Conservation (phyloP, 805 yeast genomes). For the Candida takata region DNA sequence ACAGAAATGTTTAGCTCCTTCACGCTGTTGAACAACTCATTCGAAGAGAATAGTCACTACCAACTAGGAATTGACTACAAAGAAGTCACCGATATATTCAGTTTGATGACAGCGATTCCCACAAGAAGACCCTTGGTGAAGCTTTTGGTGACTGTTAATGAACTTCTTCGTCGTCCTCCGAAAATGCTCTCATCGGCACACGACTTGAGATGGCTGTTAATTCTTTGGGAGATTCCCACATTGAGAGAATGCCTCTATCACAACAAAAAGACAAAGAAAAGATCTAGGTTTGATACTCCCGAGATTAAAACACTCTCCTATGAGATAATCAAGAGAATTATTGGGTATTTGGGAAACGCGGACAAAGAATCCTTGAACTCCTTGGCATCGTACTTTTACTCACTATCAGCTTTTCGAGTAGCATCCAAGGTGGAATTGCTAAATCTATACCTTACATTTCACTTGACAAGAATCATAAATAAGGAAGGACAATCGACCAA, state of each 20-base stretch:
- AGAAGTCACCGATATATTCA: constrained; percentile 42
- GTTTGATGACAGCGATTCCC: constrained; percentile 42
- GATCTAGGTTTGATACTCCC: constrained; percentile 29
- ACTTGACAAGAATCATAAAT: constrained; percentile 48
- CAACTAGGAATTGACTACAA: constrained; percentile 34
- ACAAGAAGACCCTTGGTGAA: constrained; percentile 53
- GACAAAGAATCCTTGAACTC: constrained; percentile 34
- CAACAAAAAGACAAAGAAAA: constrained; percentile 6
- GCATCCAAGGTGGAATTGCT: constrained; percentile 52
- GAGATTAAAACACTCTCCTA: constrained; percentile 54
- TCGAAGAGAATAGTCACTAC: constrained; percentile 22
- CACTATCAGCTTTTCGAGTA: constrained; percentile 37
- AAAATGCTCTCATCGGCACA: constrained; percentile 30
- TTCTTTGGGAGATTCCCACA: constrained; percentile 64
- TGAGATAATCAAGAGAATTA: constrained; percentile 58
- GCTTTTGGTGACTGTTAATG: constrained; percentile 45
- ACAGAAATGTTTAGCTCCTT: constrained; percentile 40
- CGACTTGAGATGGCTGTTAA: constrained; percentile 51
- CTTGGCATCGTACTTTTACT: constrained; percentile 51
- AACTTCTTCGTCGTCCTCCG: constrained; percentile 46
- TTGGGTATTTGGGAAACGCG: constrained; percentile 59
- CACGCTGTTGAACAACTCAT: constrained; percentile 47
- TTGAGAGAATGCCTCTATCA: constrained; percentile 40
- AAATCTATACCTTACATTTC: constrained; percentile 74
- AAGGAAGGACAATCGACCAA: background rate